Base-by-base conservation (phyloP, 2,329 filamentous ascomycete species). In the Trematosphaeria pertusa region DNA sequence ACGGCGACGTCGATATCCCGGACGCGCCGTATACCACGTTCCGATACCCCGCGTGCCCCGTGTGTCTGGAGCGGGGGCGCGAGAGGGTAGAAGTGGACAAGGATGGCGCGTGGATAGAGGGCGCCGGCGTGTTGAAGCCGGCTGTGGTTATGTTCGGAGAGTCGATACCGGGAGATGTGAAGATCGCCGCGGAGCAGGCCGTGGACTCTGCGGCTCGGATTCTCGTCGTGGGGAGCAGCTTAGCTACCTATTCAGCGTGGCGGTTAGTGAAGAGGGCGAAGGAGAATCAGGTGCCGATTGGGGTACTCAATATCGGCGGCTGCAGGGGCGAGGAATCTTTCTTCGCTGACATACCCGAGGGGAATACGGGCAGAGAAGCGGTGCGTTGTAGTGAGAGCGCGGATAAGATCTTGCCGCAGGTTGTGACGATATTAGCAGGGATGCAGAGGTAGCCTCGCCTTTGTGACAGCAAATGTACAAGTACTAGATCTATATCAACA, bases 61-160 rank as follows among this genome's bases (percentile, higher is more conserved):
- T 77, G 36, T 97, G 94, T 69, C 75, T 96, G 33, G 75, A 78
- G 18, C 78, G 80, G 10, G 87, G 89, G 83, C 87, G 6, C 54
- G 87, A 56, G 66, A 17, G 71, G 19, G 86, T 97, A 1, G 78
- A 88, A 52, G 82, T 88, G 10, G 93, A 97, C 62, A 60, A 66
- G 1, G 91, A 97, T 42, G 93, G 93, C 0, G 93, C 91, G 0
- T 95, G 87, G 89, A 57, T 58, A 30, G 46, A 49, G 2, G 45
- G 26, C n/a, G 89, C 85, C 0, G 94, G 93, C 2, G 84, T 97
- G 28, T 71, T 99, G 44, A 97, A 97, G 67, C 94, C 94, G 3
- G 89, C 89, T 1, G 92, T 99, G 2, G 86, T 92, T 61, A 97
- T 97, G 91, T 97, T 97, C 69, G 94, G 94, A 12, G 94, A 97